phyloP scores from a whole-genome alignment of 805 yeast species.

The Cephaloascus fragrans region DNA sequence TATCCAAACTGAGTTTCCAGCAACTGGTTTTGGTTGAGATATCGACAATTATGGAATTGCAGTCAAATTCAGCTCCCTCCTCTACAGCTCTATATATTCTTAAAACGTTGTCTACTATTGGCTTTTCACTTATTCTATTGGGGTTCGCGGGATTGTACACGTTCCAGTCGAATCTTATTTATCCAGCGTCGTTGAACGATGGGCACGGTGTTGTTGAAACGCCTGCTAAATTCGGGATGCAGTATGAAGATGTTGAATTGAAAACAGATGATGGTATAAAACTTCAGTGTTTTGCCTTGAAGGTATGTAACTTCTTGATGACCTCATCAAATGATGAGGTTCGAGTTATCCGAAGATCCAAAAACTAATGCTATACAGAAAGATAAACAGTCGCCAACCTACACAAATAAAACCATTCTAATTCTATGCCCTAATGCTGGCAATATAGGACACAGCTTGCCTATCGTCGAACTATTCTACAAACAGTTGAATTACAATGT shows the following conservation, averaged over 20 bases:
- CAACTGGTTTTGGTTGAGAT: too few relatives aligned
- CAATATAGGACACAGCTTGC: constrained; percentile 84
- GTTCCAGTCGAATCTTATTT: constrained; percentile 61
- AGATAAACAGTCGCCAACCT: constrained; percentile 22
- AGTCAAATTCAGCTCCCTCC: too few relatives aligned
- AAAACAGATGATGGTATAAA: constrained; percentile 62
- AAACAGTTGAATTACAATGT: constrained; percentile 61
- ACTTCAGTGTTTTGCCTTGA: constrained; percentile 54
- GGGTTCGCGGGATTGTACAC: constrained; percentile 45
- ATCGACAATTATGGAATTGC: too few relatives aligned
- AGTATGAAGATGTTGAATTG: constrained; percentile 49
- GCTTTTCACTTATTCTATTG: constrained; percentile 31
- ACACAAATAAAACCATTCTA: constrained; percentile 58
- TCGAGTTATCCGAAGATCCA: too few relatives aligned
- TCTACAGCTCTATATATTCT: not conserved
- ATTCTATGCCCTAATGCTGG: constrained; percentile 92
- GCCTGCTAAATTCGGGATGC: constrained; percentile 60
- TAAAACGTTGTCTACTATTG: constrained; percentile 31
- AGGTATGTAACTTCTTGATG: too few relatives aligned
- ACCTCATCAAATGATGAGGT: too few relatives aligned
- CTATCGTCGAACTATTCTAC: constrained; percentile 66
- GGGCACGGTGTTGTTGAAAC: constrained; percentile 67
- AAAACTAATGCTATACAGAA: constrained; percentile 18
- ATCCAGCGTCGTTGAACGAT: constrained; percentile 73
- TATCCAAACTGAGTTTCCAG: too few relatives aligned